A percentile compares a stretch with the other conserved stretches of the same genome.
phyloP scores from a whole-genome alignment of 2,329 filamentous ascomycete species.

The Neofusicoccum parvum region DNA sequence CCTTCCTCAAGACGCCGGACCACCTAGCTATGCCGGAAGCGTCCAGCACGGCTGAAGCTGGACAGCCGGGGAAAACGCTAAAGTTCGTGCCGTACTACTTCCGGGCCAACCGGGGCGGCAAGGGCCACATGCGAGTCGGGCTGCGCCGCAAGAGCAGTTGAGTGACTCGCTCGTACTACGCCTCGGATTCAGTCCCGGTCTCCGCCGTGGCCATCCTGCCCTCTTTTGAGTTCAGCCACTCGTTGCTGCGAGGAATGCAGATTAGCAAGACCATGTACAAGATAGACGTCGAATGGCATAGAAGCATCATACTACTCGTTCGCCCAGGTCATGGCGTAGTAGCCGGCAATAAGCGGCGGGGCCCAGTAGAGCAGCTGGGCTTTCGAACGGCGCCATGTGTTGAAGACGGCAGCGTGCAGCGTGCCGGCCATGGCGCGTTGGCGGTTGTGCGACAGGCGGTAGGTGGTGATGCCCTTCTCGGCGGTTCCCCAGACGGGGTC shows the following conservation, averaged over 20 bases:
- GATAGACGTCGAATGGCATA: not conserved
- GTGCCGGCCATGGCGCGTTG: slow-evolving; percentile 84
- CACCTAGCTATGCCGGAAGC: not conserved
- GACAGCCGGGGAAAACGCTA: slow-evolving; percentile 36
- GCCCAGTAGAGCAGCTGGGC: slow-evolving; percentile 86
- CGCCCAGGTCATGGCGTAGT: slow-evolving; percentile 87
- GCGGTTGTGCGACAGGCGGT: slow-evolving; percentile 81
- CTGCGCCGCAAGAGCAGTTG: slow-evolving; percentile 16
- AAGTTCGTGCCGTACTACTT: slow-evolving; percentile 59
- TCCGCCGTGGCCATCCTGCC: slow-evolving; percentile 54
- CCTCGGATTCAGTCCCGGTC: slow-evolving; percentile 33
- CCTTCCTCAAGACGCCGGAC: slow-evolving; percentile 23
- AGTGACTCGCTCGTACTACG: too few relatives aligned
- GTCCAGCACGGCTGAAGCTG: not conserved
- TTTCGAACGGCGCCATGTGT: slow-evolving; percentile 84
- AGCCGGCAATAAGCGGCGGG: slow-evolving; percentile 75
- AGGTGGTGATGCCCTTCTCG: slow-evolving; percentile 66
- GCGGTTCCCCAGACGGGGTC: slow-evolving; percentile 10
- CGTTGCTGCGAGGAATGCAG: slow-evolving; percentile 59
- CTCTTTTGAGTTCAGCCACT: slow-evolving; percentile 79
- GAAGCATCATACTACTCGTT: slow-evolving; percentile 71
- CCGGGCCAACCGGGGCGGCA: slow-evolving; percentile 57
- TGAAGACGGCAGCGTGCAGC: slow-evolving; percentile 85
- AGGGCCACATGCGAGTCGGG: slow-evolving; percentile 56
- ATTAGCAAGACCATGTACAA: not conserved